phyloP scores from a whole-genome alignment of 129 eudicot species.

The Arctium minus region DNA sequence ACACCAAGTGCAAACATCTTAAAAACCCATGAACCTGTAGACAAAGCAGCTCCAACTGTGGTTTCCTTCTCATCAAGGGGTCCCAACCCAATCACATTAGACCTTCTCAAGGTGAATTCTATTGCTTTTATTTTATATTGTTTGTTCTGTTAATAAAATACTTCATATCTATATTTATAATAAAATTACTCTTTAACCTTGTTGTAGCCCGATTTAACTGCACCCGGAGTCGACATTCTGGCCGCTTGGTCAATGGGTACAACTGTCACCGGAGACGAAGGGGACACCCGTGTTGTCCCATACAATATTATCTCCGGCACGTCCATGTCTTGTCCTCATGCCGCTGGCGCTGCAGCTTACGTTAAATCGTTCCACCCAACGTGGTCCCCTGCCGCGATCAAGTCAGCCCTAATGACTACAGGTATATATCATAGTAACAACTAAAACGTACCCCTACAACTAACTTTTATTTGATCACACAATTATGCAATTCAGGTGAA shows the following conservation, averaged over 20 bases:
- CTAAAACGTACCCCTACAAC: not conserved
- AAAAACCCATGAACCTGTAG: constrained; percentile 34
- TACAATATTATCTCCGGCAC: constrained; percentile 57
- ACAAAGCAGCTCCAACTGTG: constrained; percentile 55
- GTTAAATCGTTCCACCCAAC: constrained; percentile 55
- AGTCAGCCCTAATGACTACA: constrained; percentile 70
- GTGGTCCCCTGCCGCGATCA: constrained; percentile 67
- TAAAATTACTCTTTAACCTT: not conserved
- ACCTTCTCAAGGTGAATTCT: constrained; percentile 69
- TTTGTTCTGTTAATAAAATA: not conserved
- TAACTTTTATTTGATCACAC: not conserved
- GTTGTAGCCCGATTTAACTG: constrained; percentile 60
- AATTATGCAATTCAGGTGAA: not conserved
- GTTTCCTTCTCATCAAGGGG: constrained; percentile 74
- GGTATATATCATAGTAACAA: constrained; percentile 10
- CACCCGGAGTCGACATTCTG: constrained; percentile 60
- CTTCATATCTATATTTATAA: not conserved
- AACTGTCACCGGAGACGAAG: constrained; percentile 31
- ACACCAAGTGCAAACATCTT: constrained; percentile 37
- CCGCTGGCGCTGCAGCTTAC: constrained; percentile 59
- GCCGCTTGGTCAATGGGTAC: constrained; percentile 56
- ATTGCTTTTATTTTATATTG: not conserved
- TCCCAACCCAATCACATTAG: constrained; percentile 54
- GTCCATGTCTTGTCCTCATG: constrained; percentile 77
- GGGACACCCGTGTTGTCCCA: constrained; percentile 44